Percentiles rank a stretch among this genome's conserved stretches.
These are phyloP conservation scores for Colletotrichum sp. DNA, from an alignment of 2,329 filamentous ascomycete species.

Conservation along the genomic window DNA sequence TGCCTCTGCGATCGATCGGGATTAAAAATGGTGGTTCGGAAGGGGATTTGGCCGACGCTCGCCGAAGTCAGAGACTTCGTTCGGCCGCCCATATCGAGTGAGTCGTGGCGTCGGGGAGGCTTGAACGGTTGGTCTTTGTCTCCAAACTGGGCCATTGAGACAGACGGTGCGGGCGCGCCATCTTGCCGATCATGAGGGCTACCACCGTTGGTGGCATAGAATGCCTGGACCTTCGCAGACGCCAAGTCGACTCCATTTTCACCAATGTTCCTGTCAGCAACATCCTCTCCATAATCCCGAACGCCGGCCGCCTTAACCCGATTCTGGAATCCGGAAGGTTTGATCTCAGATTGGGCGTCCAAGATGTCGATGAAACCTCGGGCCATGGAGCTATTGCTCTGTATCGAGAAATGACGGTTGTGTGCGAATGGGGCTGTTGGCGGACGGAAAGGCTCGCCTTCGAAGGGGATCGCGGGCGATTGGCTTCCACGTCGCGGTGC, in stretches of 20 bases:
- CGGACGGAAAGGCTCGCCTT: conserved; percentile 5
- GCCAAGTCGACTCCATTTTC: conserved; percentile 37
- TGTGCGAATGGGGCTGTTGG: conserved; percentile 28
- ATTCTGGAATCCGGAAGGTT: conserved; percentile 50
- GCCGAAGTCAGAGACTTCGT: conserved; percentile 24
- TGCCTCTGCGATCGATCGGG: conserved; percentile 1
- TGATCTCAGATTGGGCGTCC: conserved; percentile 61
- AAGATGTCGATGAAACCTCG: conserved; percentile 56
- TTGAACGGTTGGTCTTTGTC: conserved; percentile 20
- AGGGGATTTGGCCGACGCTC: conserved; percentile 2
- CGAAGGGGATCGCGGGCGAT: neutral
- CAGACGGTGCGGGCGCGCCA: conserved; percentile 18
- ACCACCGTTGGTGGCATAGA: conserved; percentile 31
- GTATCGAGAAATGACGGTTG: conserved; percentile 34
- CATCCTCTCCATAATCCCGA: conserved; percentile 67
- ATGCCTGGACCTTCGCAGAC: conserved; percentile 37
- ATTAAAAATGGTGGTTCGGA: conserved; percentile 12
- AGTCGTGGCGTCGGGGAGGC: neutral
- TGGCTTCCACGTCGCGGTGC: neutral
- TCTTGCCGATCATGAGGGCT: conserved; percentile 15
- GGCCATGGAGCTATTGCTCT: conserved; percentile 29
- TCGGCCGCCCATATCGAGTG: neutral
- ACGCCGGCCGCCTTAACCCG: conserved; percentile 55
- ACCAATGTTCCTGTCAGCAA: conserved; percentile 64
- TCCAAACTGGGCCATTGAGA: conserved; percentile 9